phyloP scores from a whole-genome alignment of 352 stramenopile genomes.

The Pseudoperonospora humuli region DNA sequence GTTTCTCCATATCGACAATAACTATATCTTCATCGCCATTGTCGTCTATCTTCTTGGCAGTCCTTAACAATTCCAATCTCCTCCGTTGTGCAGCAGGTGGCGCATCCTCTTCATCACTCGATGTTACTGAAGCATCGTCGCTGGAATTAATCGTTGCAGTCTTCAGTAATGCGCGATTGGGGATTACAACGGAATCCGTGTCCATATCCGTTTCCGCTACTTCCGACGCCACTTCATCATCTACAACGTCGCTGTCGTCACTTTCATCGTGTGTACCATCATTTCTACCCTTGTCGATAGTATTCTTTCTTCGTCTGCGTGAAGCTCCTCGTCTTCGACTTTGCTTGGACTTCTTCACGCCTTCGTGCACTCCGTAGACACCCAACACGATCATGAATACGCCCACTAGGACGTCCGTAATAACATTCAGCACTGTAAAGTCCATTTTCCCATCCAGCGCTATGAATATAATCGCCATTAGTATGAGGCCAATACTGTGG shows the following conservation, averaged over 20 bases:
- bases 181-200: slow-evolving; percentile 22
- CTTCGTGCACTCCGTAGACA: slow-evolving; percentile 60
- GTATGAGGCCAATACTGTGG: slow-evolving; percentile 76
- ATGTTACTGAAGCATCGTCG: slow-evolving; percentile 12
- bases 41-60: not conserved
- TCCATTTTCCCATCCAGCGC: slow-evolving; percentile 46
- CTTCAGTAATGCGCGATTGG: slow-evolving; percentile 9
- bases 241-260: slow-evolving; percentile 10
- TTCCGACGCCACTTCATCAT: slow-evolving; percentile 15
- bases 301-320: slow-evolving; percentile 15
- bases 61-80: slow-evolving; percentile 14
- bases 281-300: slow-evolving; percentile 6
- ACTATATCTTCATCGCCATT: slow-evolving; percentile 5
- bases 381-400: slow-evolving; percentile 58
- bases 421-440: slow-evolving; percentile 43
- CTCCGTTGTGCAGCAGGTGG: slow-evolving; percentile 17
- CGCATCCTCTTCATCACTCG: slow-evolving; percentile 17
- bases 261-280: not conserved
- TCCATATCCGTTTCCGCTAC: slow-evolving; percentile 32
- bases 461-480: slow-evolving; percentile 63
- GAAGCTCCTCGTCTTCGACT: slow-evolving; percentile 17
- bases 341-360: slow-evolving; percentile 38
- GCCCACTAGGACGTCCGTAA: slow-evolving; percentile 57
- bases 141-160: slow-evolving; percentile 2
- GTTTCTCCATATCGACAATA: slow-evolving; percentile 11